Evolutionary conservation across 164 flowering plant species (phyloP), one percentile per base, ranked within the genome.

Genomic region (Macadamia tetraphylla): DNA sequence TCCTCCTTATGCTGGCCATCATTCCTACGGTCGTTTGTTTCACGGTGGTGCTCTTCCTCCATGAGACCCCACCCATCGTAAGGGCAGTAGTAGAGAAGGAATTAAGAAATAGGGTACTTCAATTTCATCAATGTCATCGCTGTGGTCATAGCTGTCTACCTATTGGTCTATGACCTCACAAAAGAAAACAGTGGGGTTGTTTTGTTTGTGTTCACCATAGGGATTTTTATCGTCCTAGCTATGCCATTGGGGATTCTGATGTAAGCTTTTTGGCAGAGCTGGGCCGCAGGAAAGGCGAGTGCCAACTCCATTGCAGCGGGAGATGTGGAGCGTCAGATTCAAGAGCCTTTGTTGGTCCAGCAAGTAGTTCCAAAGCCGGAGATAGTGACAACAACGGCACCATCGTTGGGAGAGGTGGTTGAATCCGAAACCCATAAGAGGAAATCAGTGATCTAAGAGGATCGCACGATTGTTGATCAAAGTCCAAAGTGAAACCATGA

Each of bases 1-100:
- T 87, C 66, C 84, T 92, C 51, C 66, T 92, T 68, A 83, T 88
- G 87, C 86, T 90, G 53, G 75, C 92, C 29, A 9, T 83, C 48
- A 64, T 90, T 49, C 98, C 98, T 6, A 68, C 81, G 29, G 61
- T 76, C 13, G 88, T 92, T 63, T 90, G 98, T 80, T 74, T 86
- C 56, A 0, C 80, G 67, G 89, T 92, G 48, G 70, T 82, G 53
- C 13, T 88, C 73, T 87, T 86, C 80, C 91, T 88, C 76, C 90
- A 88, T 0, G 96, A 92, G 67, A 63, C 74, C 60, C 87, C 91
- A 23, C 75, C 77, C 0, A 29, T 76, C 31, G 64, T 70, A 31
- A 68, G 69, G 6, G 44, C 69, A 15, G 56, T 18, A 6, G 75
- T 71, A 29, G 83, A 78, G 9, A 32, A 69, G 29, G 70, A 23